Percentiles rank a stretch among this genome's conserved stretches.
phyloP scores from a whole-genome alignment of 768 basidiomycete genomes.

The Coprinopsis cinerea region DNA sequence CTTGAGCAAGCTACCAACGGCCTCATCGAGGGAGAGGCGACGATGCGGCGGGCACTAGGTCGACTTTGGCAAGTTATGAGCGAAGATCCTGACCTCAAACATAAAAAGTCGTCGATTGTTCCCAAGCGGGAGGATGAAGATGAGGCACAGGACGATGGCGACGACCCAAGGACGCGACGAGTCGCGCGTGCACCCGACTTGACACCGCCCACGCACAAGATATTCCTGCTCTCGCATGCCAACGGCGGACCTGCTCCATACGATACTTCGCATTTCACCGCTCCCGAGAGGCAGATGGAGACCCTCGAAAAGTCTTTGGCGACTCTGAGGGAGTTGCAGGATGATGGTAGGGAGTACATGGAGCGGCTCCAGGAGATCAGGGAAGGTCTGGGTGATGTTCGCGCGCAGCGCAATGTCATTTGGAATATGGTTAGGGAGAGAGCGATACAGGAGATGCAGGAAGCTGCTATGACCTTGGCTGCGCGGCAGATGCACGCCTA shows the following conservation, averaged over 20 bases:
- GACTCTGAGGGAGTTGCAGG: constrained; percentile 72
- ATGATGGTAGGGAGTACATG: constrained; percentile 83
- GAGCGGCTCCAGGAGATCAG: constrained; percentile 81
- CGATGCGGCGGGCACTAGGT: constrained; percentile 68
- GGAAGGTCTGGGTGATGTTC: constrained; percentile 71
- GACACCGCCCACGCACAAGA: constrained; percentile 57
- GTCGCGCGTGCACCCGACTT: constrained; percentile 61
- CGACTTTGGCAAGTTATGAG: constrained; percentile 77
- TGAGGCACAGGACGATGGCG: constrained; percentile 40
- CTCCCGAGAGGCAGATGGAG: constrained; percentile 61
- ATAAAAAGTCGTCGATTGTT: constrained; percentile 37
- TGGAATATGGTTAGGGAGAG: constrained; percentile 75
- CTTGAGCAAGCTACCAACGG: constrained; percentile 78
- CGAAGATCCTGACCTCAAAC: constrained; percentile 52
- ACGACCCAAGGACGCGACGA: constrained; percentile 34
- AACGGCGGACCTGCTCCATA: constrained; percentile 36
- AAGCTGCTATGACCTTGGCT: too few relatives aligned
- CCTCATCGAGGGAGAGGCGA: constrained; percentile 78
- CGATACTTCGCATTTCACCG: constrained; percentile 59
- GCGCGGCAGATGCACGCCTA: too few relatives aligned
- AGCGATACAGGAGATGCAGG: constrained; percentile 71
- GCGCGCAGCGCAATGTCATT: constrained; percentile 62
- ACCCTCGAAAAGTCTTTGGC: constrained; percentile 71
- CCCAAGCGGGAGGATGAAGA: constrained; percentile 69
- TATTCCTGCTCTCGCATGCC: constrained; percentile 52